Conservation (phyloP, 2,329 filamentous ascomycete species). For the Trichoderma brevicompactum region DNA sequence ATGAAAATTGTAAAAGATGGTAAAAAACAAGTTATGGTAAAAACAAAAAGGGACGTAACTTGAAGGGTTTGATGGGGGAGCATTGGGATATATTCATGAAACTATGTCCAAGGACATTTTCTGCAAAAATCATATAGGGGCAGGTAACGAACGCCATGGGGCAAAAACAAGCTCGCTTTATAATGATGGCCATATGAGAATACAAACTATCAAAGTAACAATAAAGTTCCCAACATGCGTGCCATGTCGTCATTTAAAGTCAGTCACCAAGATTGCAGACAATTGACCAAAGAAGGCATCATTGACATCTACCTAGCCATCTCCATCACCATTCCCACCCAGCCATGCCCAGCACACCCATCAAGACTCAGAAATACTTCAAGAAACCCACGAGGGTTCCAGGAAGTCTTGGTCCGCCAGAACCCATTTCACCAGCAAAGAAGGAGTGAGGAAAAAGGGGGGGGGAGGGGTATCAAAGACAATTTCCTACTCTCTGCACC, state of each 20-base stretch:
- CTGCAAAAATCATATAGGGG: not conserved
- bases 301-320: not conserved
- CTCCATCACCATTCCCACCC: not conserved
- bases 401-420: not conserved
- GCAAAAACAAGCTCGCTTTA: too few species aligned
- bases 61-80: not conserved
- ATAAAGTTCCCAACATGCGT: too few species aligned
- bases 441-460: not conserved
- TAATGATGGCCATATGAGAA: too few species aligned
- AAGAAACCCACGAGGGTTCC: not conserved
- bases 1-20: not conserved
- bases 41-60: not conserved
- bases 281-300: not conserved
- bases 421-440: not conserved
- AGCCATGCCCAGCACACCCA: not conserved
- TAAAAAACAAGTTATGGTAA: not conserved
- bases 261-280: not conserved
- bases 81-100: not conserved
- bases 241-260: too few species aligned
- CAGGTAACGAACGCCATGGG: too few species aligned
- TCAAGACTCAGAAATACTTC: not conserved
- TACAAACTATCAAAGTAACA: too few species aligned
- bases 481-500: not conserved
- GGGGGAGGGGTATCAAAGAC: conserved; percentile 7
- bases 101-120: not conserved